Evolutionary conservation across 2,329 filamentous ascomycete species (phyloP).

Genomic region (Exserohilum rostratum): DNA sequence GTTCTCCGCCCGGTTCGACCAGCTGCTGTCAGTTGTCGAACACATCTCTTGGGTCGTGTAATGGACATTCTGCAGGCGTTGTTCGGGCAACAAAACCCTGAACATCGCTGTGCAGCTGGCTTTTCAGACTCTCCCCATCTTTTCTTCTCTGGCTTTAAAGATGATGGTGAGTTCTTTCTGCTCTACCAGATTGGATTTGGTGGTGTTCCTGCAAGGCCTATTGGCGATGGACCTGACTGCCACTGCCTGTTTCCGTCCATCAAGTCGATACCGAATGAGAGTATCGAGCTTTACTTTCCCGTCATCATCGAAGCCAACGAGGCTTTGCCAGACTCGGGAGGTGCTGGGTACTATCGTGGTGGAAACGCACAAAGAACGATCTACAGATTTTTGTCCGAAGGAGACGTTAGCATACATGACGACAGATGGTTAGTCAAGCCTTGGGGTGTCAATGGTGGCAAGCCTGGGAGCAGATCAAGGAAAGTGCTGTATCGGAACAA

Average conservation of each 20-base stretch:
- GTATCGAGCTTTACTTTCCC: constrained; percentile 57
- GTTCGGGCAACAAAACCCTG: constrained; percentile 55
- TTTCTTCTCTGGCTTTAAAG: constrained; percentile 59
- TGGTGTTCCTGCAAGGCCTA: constrained; percentile 55
- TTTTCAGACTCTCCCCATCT: constrained; percentile 60
- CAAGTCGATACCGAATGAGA: constrained; percentile 58
- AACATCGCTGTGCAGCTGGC: constrained; percentile 56
- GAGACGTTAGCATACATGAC: constrained; percentile 57
- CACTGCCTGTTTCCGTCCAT: constrained; percentile 60
- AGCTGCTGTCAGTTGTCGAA: constrained; percentile 56
- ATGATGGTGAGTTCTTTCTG: constrained; percentile 56
- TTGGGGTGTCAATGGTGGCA: constrained; percentile 57
- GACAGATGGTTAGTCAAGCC: constrained; percentile 58
- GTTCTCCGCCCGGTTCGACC: constrained; percentile 56
- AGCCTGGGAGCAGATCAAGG: constrained; percentile 52
- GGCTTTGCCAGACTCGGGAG: constrained; percentile 56
- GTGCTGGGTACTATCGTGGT: constrained; percentile 55
- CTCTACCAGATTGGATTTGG: constrained; percentile 60
- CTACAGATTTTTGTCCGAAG: constrained; percentile 55
- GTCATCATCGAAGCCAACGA: constrained; percentile 58
- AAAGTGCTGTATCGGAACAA: constrained; percentile 55
- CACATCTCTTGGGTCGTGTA: constrained; percentile 55
- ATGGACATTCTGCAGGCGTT: constrained; percentile 59
- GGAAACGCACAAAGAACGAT: constrained; percentile 58
- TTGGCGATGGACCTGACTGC: constrained; percentile 57